Evolutionary conservation across 2,329 filamentous ascomycete genomes (phyloP).

Genomic region (Penicillium sp.): DNA sequence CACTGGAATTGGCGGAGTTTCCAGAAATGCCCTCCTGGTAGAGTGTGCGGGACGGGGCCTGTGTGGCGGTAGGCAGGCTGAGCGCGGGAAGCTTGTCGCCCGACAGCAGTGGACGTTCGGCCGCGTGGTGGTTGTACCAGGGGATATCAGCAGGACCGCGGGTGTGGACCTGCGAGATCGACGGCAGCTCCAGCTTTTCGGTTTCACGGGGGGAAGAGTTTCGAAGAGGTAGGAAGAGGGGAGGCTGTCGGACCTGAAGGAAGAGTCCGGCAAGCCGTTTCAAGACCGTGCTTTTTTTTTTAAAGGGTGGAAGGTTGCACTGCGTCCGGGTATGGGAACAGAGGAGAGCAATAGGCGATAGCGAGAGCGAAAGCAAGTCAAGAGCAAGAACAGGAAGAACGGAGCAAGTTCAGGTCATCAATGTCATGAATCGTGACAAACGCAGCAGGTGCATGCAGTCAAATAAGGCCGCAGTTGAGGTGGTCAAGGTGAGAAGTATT

Average conservation of each 20-base stretch:
- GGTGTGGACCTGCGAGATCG: constrained; percentile 78
- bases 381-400: constrained; percentile 10
- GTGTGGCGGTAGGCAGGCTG: constrained; percentile 64
- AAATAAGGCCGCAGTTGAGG: constrained; percentile 19
- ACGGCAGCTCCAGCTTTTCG: constrained; percentile 94
- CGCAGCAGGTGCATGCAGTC: constrained; percentile 4
- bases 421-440: constrained; percentile 36
- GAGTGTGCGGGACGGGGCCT: constrained; percentile 69
- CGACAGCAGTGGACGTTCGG: constrained; percentile 65
- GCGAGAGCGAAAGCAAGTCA: constrained; percentile 7
- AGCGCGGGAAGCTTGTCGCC: constrained; percentile 72
- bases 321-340: not conserved
- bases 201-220: constrained; percentile 48
- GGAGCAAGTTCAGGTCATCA: constrained; percentile 18
- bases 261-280: constrained; percentile 22
- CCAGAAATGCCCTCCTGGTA: constrained; percentile 58
- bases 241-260: constrained; percentile 25
- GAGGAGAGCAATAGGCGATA: not conserved
- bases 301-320: constrained; percentile 12
- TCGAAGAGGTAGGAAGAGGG: constrained; percentile 8
- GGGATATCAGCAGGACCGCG: constrained; percentile 69
- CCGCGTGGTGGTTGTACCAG: constrained; percentile 68
- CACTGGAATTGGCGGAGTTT: constrained; percentile 48
- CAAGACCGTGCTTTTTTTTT: constrained; percentile 2
- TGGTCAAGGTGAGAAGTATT: constrained; percentile 1